Percentiles rank a stretch among this genome's conserved stretches.
Conservation (phyloP, 139 green algal species). For the Picochlorum sp. region DNA sequence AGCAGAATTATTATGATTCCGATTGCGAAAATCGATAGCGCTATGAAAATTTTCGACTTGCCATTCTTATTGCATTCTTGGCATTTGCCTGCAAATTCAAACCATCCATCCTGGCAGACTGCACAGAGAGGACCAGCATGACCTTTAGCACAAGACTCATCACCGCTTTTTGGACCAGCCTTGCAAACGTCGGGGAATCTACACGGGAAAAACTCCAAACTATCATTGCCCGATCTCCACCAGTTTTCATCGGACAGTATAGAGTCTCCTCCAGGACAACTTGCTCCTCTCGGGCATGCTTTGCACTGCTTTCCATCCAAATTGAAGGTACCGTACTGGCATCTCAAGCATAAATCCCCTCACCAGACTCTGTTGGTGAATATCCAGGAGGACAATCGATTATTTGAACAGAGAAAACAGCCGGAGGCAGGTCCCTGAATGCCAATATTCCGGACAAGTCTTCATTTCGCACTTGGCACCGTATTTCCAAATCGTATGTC, state of each 20-base stretch:
- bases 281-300: slow-evolving; percentile 18
- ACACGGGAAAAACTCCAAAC: slow-evolving; percentile 15
- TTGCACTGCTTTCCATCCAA: slow-evolving; percentile 13
- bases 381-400: slow-evolving; percentile 12
- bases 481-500: too few species aligned
- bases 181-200: slow-evolving; percentile 13
- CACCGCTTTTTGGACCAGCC: slow-evolving; percentile 6
- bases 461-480: background rate
- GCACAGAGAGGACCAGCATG: slow-evolving; percentile 30
- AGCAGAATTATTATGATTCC: slow-evolving; percentile 11
- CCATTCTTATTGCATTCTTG: background rate
- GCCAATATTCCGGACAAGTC: background rate
- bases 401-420: slow-evolving; percentile 6
- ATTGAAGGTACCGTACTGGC: slow-evolving; percentile 17
- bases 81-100: slow-evolving; percentile 22
- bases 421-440: background rate
- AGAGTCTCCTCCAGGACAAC: slow-evolving; percentile 12
- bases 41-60: slow-evolving; percentile 18
- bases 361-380: slow-evolving; percentile 3
- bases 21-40: slow-evolving; percentile 9
- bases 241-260: slow-evolving; percentile 11
- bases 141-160: slow-evolving; percentile 17
- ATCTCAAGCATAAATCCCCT: slow-evolving; percentile 16
- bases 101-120: slow-evolving; percentile 18
- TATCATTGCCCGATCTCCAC: slow-evolving; percentile 12